Evolutionary conservation across 2,329 filamentous ascomycete species (phyloP), one percentile per base, ranked within the genome.

Genomic region (Colletotrichum lentis): DNA sequence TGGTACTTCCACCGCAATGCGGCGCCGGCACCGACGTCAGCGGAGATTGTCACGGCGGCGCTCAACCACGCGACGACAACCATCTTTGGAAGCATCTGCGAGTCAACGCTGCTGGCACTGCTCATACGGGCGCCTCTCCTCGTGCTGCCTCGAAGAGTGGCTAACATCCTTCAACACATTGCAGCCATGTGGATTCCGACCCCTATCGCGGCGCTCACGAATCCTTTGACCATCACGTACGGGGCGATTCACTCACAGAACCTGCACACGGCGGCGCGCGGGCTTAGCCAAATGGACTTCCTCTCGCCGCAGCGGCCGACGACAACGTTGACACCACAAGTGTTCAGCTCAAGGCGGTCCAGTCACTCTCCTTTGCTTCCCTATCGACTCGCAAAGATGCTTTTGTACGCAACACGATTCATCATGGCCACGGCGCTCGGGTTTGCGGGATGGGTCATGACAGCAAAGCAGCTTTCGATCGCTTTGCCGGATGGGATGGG

Each of bases 1-100:
- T 99, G 96, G 96, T 99, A 99, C 80, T 99, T 98, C 79, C 95
- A 98, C 79, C 93, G 96, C 70, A 91, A 96, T 73, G 89, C 90
- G 5, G 86, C 90, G 12, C 93, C 95, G 5, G 84, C 90, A 10
- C 90, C 94, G 2, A 89, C 92, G 0, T 94, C 93, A 1, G 85
- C 86, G 64, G 90, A 94, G 63, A 91, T 98, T 55, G 93, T 98
- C 31, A 84, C 88, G 69, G 95, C 94, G 7, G 95, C 94, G 16
- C 83, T 97, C 52, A 84, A 85, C 57, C 96, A 99, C 80, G 91
- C 94, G 3, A 83, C 88, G 16, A 94, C 93, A 18, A 95, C 93
- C 2, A 90, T 97, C 44, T 96, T 97, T 75, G 96, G 96, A 62
- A 96, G 93, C 4, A 92, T 98, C 73, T 96, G 93, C 78, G 84